These are phyloP conservation scores for Gremmenia infestans DNA, from an alignment of 2,329 filamentous ascomycete species.

Conservation along the genomic window DNA sequence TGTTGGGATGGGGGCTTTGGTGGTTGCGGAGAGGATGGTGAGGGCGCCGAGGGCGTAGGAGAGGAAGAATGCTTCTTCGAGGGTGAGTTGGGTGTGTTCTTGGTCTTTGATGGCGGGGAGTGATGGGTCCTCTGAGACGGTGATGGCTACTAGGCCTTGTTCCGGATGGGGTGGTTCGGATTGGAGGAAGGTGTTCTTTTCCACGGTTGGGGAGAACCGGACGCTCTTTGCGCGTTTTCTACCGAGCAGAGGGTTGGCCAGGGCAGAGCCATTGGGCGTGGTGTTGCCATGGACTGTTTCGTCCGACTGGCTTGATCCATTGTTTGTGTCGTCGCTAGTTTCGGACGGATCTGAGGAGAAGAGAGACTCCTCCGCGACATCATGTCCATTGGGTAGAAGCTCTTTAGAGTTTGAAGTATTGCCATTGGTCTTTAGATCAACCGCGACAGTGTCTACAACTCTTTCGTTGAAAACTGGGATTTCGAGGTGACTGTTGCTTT, in stretches of 20 bases:
- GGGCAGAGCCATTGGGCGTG: conserved; percentile 11
- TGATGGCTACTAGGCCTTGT: conserved; percentile 5
- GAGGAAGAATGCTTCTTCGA: conserved; percentile 90
- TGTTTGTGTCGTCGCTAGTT: conserved; percentile 14
- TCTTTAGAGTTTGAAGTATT: neutral
- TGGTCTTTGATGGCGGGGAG: conserved; percentile 42
- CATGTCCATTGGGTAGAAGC: conserved; percentile 4
- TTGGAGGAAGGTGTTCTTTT: conserved; percentile 58
- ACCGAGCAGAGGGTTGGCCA: conserved; percentile 16
- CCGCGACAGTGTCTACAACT: no score
- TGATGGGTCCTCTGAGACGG: conserved; percentile 16
- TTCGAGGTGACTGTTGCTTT: neutral
- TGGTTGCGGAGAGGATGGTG: conserved; percentile 45
- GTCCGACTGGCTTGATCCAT: conserved; percentile 17
- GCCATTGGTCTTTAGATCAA: neutral
- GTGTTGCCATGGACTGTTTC: conserved; percentile 11
- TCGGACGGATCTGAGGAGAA: conserved; percentile 13
- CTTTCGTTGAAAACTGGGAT: neutral
- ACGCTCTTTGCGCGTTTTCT: conserved; percentile 57
- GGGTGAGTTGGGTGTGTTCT: conserved; percentile 88
- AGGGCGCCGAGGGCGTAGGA: conserved; percentile 74
- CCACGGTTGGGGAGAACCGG: conserved; percentile 63
- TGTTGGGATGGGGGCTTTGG: conserved; percentile 29
- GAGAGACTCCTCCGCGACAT: conserved; percentile 2
- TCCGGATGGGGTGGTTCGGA: conserved; percentile 34